Evolutionary conservation across 2,329 filamentous ascomycete genomes (phyloP).

Genomic region (Drechslerella dactyloides): DNA sequence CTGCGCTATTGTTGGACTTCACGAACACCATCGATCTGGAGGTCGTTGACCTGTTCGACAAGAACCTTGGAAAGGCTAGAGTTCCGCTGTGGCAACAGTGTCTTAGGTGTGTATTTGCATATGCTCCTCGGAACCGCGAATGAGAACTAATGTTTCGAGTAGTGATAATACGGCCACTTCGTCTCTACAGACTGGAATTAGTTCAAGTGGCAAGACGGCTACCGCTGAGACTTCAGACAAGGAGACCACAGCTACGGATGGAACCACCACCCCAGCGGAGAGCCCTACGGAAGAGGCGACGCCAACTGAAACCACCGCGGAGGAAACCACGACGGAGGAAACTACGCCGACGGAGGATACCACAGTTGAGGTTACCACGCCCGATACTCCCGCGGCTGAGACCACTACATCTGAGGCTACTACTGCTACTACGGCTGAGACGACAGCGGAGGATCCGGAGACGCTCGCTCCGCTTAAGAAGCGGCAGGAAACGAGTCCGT

Average conservation of each 20-base stretch:
- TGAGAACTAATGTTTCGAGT: no score
- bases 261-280: background rate
- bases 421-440: background rate
- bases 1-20: slow-evolving; percentile 40
- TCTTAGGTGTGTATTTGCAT: slow-evolving; percentile 9
- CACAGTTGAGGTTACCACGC: background rate
- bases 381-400: background rate
- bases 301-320: background rate
- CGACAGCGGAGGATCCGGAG: background rate
- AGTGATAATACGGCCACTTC: no score
- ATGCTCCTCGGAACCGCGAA: no score
- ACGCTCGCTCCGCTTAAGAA: slow-evolving; percentile 3
- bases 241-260: no score
- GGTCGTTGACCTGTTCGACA: slow-evolving; percentile 27
- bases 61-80: slow-evolving; percentile 34
- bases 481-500: slow-evolving; percentile 3
- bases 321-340: background rate
- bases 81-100: slow-evolving; percentile 39
- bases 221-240: no score
- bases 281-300: background rate
- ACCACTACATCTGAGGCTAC: background rate
- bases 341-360: background rate
- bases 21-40: slow-evolving; percentile 32
- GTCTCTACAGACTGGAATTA: no score
- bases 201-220: no score